phyloP scores from a whole-genome alignment of 331 rosid genomes.

The Acacia pycnantha region DNA sequence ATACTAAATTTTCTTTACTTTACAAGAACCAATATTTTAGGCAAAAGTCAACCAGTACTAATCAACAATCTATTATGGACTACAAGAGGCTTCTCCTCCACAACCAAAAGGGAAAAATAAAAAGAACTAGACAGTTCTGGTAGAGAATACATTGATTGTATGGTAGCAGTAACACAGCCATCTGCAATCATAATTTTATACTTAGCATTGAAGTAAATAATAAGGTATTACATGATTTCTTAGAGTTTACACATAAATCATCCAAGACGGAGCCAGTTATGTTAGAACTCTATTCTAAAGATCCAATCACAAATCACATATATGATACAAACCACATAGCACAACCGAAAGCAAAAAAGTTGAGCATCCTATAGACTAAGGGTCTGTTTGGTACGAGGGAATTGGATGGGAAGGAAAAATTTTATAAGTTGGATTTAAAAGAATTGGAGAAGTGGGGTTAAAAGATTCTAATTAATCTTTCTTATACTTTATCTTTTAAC shows the following conservation, averaged over 20 bases:
- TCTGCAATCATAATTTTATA: not conserved
- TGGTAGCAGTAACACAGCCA: not conserved
- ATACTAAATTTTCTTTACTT: not conserved
- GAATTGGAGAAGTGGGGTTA: no score
- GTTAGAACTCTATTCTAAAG: slow-evolving; percentile 11
- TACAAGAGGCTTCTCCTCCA: not conserved
- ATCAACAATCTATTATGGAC: not conserved
- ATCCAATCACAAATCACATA: slow-evolving; percentile 5
- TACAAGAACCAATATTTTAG: not conserved
- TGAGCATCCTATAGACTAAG: not conserved
- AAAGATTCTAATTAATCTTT: no score
- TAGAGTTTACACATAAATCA: slow-evolving; percentile 1
- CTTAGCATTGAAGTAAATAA: not conserved
- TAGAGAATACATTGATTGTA: not conserved
- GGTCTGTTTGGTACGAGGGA: no score
- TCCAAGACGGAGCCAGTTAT: not conserved
- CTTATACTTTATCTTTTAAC: no score
- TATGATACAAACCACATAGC: not conserved
- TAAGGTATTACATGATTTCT: not conserved
- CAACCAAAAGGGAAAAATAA: not conserved
- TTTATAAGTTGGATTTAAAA: no score
- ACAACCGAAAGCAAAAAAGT: slow-evolving; percentile 17
- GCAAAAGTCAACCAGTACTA: not conserved
- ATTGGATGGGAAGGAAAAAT: not conserved
- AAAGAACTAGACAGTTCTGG: not conserved